These are phyloP conservation scores for Mrakia blollopis DNA, from an alignment of 768 basidiomycete genomes.

Conservation along the genomic window DNA sequence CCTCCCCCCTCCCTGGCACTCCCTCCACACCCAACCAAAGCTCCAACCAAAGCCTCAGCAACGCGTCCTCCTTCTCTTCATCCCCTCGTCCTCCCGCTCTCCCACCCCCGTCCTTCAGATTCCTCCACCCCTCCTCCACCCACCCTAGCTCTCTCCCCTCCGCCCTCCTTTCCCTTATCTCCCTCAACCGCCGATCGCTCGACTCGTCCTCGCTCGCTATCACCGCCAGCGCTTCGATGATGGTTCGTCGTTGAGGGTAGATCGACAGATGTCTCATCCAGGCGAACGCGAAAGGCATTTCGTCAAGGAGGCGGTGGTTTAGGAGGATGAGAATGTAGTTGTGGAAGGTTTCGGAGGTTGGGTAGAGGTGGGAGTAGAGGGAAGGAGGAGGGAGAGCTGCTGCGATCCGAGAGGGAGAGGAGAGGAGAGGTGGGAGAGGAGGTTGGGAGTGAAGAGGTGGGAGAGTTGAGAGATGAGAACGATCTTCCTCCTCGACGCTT, in stretches of 20 bases:
- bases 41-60: background rate
- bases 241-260: background rate
- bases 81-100: background rate
- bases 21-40: constrained; percentile 2
- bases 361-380: constrained; percentile 15
- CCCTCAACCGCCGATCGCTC: too few species aligned
- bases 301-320: background rate
- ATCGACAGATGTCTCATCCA: constrained; percentile 17
- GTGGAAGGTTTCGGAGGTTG: constrained; percentile 14
- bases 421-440: background rate
- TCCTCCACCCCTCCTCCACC: background rate
- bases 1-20: constrained; percentile 2
- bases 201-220: background rate
- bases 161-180: background rate
- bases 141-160: background rate
- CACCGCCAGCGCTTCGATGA: background rate
- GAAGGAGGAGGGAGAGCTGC: background rate
- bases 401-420: background rate
- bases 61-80: background rate
- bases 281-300: constrained; percentile 13
- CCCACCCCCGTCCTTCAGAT: background rate
- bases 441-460: background rate
- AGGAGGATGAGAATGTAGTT: constrained; percentile 7
- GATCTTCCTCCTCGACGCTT: too few species aligned
- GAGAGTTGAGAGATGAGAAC: background rate